These are phyloP conservation scores for Epichloe sibirici DNA, from an alignment of 2,329 filamentous ascomycete species.

Conservation along the genomic window DNA sequence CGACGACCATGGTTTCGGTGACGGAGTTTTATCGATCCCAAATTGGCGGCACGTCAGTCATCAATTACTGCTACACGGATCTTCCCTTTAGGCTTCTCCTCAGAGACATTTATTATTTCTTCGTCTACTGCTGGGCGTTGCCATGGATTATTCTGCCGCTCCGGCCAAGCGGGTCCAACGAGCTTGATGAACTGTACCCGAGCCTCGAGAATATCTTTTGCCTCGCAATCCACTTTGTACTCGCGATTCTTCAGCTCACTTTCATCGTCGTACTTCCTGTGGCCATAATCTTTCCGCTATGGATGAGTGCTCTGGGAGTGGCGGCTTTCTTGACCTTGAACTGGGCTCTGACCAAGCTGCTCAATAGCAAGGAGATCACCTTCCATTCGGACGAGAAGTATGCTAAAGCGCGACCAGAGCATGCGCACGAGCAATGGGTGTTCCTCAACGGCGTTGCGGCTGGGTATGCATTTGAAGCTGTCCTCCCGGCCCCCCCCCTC, in stretches of 20 bases:
- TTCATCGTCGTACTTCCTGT: conserved; percentile 50
- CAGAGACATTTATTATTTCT: conserved; percentile 44
- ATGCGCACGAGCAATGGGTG: conserved; percentile 61
- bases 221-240: conserved; percentile 43
- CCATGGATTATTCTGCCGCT: conserved; percentile 51
- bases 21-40: conserved; percentile 48
- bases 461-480: conserved; percentile 30
- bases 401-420: conserved; percentile 33
- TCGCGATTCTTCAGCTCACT: conserved; percentile 44
- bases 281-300: conserved; percentile 34
- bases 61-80: conserved; percentile 50
- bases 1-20: conserved; percentile 3
- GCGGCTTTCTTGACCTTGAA: conserved; percentile 37
- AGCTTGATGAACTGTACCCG: conserved; percentile 52
- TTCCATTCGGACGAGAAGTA: conserved; percentile 43
- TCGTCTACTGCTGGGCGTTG: conserved; percentile 41
- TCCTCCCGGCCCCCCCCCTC: neutral
- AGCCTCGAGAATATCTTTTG: conserved; percentile 44
- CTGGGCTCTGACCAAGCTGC: conserved; percentile 32
- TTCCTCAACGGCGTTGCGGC: conserved; percentile 63
- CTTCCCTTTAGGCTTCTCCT: conserved; percentile 36
- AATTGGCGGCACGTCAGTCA: conserved; percentile 42
- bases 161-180: conserved; percentile 35
- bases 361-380: conserved; percentile 38
- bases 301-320: conserved; percentile 28